Evolutionary conservation across 2,329 filamentous ascomycete genomes (phyloP).

Genomic region (Exophiala alcalophila): DNA sequence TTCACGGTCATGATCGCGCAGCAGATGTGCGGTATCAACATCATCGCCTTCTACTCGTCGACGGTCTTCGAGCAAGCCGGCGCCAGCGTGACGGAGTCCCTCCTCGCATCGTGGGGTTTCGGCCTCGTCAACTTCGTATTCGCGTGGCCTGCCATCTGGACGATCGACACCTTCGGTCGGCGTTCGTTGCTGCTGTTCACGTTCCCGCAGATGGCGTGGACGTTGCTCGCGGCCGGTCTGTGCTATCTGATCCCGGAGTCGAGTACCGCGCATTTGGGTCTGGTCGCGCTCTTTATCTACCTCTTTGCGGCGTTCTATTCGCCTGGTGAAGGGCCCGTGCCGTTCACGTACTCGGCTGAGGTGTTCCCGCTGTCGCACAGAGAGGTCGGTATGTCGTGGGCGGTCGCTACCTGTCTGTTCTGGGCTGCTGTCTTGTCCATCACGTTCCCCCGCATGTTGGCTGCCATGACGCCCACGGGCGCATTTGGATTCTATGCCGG

Average conservation of each 20-base stretch:
- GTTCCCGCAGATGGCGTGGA: slow-evolving; percentile 67
- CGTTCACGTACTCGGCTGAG: slow-evolving; percentile 42
- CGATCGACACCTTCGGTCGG: slow-evolving; percentile 66
- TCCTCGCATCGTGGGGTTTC: slow-evolving; percentile 30
- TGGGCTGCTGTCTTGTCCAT: slow-evolving; percentile 43
- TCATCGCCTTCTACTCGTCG: slow-evolving; percentile 67
- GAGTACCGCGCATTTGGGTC: slow-evolving; percentile 47
- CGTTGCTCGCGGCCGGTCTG: slow-evolving; percentile 61
- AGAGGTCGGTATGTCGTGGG: slow-evolving; percentile 43
- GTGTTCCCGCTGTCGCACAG: slow-evolving; percentile 49
- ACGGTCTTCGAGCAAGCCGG: slow-evolving; percentile 27
- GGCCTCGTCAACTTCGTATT: slow-evolving; percentile 31
- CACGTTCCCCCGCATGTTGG: slow-evolving; percentile 44
- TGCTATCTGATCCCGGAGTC: slow-evolving; percentile 51
- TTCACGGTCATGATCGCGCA: slow-evolving; percentile 35
- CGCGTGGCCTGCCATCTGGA: slow-evolving; percentile 40
- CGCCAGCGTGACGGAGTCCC: slow-evolving; percentile 24
- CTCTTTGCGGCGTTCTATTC: slow-evolving; percentile 65
- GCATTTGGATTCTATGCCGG: slow-evolving; percentile 58
- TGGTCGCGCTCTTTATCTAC: slow-evolving; percentile 62
- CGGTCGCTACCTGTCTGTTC: slow-evolving; percentile 36
- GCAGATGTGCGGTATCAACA: slow-evolving; percentile 50
- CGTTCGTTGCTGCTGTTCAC: slow-evolving; percentile 62
- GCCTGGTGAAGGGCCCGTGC: slow-evolving; percentile 50
- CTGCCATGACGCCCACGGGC: slow-evolving; percentile 46